Base-by-base conservation (phyloP, 1,284 basidiomycete species). In the Pseudozyma sp. region DNA sequence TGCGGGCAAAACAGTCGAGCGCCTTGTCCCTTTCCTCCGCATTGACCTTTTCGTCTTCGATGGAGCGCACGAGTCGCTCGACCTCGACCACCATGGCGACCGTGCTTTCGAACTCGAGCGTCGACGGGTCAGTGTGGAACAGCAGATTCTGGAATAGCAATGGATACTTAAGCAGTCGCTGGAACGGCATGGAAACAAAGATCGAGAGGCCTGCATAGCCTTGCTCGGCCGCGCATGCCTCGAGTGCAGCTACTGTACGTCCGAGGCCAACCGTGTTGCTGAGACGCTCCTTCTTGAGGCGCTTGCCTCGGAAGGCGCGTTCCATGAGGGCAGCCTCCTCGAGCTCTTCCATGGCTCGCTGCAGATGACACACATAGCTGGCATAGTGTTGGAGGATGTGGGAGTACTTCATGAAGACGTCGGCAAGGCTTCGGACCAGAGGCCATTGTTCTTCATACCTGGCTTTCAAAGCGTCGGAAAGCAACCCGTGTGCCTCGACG, bases 41-140 rank as follows among this genome's bases (percentile, higher is more conserved):
- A 82, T 92, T 91, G 54, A 94, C 92, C 88, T 98, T 98, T 86
- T 98, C 94, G 81, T 97, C 94, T 85, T 99, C 96, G 65, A 99
- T 97, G 60, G 91, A 93, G 50, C 95, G 89, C 44, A 99, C 94
- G 75, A 98, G 95, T 13, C 89, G 90, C 86, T 99, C 95, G 14
- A 99, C 93, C 84, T 97, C 94, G 29, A 94, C 93, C 0, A 97
- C 94, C 93, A 98, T 96, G 81, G 92, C 91, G 43, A 97, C 87
- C 5, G 94, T 97, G 79, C 91, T 93, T 83, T 99, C 96, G 82
- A 97, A 99, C 86, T 99, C 96, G 82, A 92, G 94, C 2, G 94
- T 94, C 73, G 94, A 95, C 1, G 96, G 94, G 81, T 98, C 96
- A 9, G 96, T 97, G 85, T 96, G 79, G 52, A 79, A 81, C 46